These are phyloP conservation scores for Vitis vinifera DNA, from an alignment of 164 flowering plant genomes.

Conservation along the genomic window ASM3070453v1 NC_081805.1:551501-552000, in stretches of 20 bases:
- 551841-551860: neutral
- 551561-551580: too few species aligned
- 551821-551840: neutral
- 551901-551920: slow-evolving; percentile 50
- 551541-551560: too few species aligned
- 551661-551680: too few species aligned
- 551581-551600: too few species aligned
- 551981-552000: slow-evolving; percentile 16
- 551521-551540: too few species aligned
- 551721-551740: slow-evolving; percentile 44
- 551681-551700: slow-evolving; percentile 47
- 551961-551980: slow-evolving; percentile 21
- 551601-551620: too few species aligned
- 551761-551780: slow-evolving; percentile 28
- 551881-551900: slow-evolving; percentile 26
- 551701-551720: slow-evolving; percentile 67
- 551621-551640: too few species aligned
- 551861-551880: neutral
- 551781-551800: neutral
- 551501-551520: too few species aligned
- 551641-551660: too few species aligned
- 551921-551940: slow-evolving; percentile 35
- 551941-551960: slow-evolving; percentile 9
- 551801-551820: neutral
- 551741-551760: slow-evolving; percentile 39